Percentiles rank a stretch among this genome's conserved stretches.
These are phyloP conservation scores for Populus tomentosa DNA, from an alignment of 441 rosid genomes.

Conservation along the genomic window DNA sequence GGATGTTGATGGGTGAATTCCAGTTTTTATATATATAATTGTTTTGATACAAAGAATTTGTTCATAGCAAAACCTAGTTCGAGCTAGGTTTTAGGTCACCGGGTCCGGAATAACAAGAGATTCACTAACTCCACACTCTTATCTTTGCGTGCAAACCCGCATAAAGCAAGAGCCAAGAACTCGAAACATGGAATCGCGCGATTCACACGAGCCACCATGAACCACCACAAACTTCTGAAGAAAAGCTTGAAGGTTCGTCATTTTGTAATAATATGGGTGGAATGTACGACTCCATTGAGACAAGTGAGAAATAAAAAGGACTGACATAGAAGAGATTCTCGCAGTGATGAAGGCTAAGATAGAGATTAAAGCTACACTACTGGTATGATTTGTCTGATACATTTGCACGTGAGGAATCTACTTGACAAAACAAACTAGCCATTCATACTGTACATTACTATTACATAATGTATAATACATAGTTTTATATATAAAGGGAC, in stretches of 20 bases:
- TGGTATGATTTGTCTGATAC: constrained; percentile 18
- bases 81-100: too few relatives aligned
- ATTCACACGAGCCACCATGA: too few relatives aligned
- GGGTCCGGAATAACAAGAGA: too few relatives aligned
- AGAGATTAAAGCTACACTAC: constrained; percentile 14
- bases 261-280: constrained; percentile 37
- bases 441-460: neutral
- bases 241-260: constrained; percentile 12
- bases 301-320: neutral
- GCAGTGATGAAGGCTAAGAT: neutral
- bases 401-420: constrained; percentile 3
- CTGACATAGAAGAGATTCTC: constrained; percentile 31
- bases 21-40: too few relatives aligned
- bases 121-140: too few relatives aligned
- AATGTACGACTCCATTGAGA: constrained; percentile 25
- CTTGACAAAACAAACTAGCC: constrained; percentile 12
- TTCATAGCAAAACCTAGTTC: too few relatives aligned
- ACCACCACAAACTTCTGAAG: neutral
- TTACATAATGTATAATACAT: too few relatives aligned
- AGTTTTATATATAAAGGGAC: neutral
- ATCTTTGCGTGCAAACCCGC: too few relatives aligned
- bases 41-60: too few relatives aligned
- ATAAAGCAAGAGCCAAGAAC: too few relatives aligned
- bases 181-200: too few relatives aligned
- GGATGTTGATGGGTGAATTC: too few relatives aligned